Conservation (phyloP, 495 filamentous ascomycete genomes). For the Aspergillus biplanus region DNA sequence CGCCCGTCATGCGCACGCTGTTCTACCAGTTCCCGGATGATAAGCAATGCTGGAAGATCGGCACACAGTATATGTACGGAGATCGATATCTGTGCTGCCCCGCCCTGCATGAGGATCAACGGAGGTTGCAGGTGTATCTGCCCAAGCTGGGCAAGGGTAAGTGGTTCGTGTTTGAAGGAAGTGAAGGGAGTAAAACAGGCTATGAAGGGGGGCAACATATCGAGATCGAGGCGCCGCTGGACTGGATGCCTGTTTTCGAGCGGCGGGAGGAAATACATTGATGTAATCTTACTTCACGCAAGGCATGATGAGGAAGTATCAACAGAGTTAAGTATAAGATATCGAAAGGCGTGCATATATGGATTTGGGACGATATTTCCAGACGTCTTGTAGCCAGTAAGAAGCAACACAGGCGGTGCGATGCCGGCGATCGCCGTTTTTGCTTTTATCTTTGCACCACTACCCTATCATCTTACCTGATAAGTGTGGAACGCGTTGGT, state of each 20-base stretch:
- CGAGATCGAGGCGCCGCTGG: neutral
- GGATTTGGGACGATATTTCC: no score
- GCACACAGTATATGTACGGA: conserved; percentile 60
- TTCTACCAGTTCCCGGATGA: conserved; percentile 62
- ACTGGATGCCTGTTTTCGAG: neutral
- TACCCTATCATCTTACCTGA: no score
- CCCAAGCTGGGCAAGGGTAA: neutral
- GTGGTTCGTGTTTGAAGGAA: neutral
- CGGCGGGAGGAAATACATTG: no score
- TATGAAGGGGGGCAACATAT: neutral
- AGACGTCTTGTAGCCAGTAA: no score
- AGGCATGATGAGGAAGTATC: no score
- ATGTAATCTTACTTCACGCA: no score
- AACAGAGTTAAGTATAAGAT: no score
- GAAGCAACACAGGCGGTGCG: no score
- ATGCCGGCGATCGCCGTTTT: no score
- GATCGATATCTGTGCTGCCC: conserved; percentile 54
- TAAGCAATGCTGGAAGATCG: conserved; percentile 50
- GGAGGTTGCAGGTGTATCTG: conserved; percentile 18
- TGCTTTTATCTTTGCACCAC: no score
- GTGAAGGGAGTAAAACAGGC: neutral
- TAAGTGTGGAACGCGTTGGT: no score
- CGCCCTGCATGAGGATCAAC: conserved; percentile 45
- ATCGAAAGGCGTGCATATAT: no score
- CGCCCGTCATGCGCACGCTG: conserved; percentile 57